A percentile compares a stretch with the other conserved stretches of the same genome.
Evolutionary conservation across 176 grass and related monocot genomes (phyloP).

Genomic region (Aegilops speltoides): DNA sequence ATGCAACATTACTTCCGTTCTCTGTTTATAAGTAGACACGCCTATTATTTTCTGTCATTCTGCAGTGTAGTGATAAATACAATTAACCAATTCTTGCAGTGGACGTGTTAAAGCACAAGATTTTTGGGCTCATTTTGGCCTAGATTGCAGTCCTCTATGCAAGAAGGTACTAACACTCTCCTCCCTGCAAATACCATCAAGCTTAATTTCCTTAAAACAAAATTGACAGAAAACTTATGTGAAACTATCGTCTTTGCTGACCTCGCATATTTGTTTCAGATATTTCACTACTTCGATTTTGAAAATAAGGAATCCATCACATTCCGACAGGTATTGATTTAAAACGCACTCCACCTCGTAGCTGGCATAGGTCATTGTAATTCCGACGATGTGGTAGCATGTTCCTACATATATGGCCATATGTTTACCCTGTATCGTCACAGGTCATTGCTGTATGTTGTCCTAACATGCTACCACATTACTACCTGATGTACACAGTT

Average conservation of each 20-base stretch:
- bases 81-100: conserved; percentile 42
- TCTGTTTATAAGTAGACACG: neutral
- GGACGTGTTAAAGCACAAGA: conserved; percentile 66
- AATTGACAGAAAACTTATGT: neutral
- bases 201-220: neutral
- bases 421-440: neutral
- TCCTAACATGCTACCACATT: neutral
- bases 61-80: conserved; percentile 13
- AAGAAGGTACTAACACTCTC: conserved; percentile 52
- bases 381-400: no score
- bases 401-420: neutral
- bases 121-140: conserved; percentile 76
- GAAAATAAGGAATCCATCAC: conserved; percentile 68
- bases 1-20: neutral
- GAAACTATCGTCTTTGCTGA: neutral
- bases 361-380: neutral
- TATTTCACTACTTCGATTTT: conserved; percentile 84
- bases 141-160: conserved; percentile 59
- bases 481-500: conserved; percentile 50
- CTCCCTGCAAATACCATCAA: neutral
- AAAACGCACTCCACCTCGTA: neutral
- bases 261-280: conserved; percentile 39
- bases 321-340: conserved; percentile 79
- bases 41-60: neutral
- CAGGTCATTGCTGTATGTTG: neutral